Conservation (phyloP, 1,139 yeast genomes). For the Taiozyma sp. region DNA sequence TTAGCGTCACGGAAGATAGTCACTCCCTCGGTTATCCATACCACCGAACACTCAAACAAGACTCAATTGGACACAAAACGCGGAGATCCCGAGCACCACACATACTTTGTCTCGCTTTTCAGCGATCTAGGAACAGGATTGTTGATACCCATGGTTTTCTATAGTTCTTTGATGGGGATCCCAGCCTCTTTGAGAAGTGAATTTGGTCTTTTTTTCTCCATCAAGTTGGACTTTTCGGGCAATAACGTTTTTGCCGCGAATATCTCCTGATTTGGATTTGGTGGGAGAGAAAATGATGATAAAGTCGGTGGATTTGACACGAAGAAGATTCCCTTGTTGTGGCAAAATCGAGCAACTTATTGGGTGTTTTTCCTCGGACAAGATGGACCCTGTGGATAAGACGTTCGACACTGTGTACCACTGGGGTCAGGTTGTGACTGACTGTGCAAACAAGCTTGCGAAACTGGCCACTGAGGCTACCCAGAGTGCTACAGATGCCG, state of each 20-base stretch:
- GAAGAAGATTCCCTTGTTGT: too few relatives aligned
- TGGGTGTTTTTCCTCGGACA: too few relatives aligned
- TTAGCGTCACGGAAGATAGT: neutral
- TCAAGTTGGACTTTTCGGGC: neutral
- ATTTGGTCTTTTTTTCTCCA: neutral
- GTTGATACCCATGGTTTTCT: slow-evolving; percentile 62
- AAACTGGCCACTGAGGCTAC: slow-evolving; percentile 5
- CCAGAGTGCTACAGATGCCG: neutral
- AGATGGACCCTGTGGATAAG: slow-evolving; percentile 28
- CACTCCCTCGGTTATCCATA: neutral
- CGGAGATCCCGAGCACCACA: slow-evolving; percentile 16
- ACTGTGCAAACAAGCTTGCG: slow-evolving; percentile 3
- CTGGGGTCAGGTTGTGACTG: slow-evolving; percentile 12
- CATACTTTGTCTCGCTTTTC: slow-evolving; percentile 81
- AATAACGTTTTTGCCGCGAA: neutral
- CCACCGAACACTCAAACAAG: neutral
- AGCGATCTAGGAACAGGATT: slow-evolving; percentile 94
- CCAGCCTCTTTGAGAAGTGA: slow-evolving; percentile 1
- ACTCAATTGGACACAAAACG: neutral
- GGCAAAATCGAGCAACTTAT: too few relatives aligned
- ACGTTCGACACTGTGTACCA: slow-evolving; percentile 23
- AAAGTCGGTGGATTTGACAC: too few relatives aligned
- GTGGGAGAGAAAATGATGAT: neutral
- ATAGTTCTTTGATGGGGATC: neutral
- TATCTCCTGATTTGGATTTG: neutral